Percentiles rank a stretch among this genome's conserved stretches.
phyloP scores from a whole-genome alignment of 2,329 filamentous ascomycete genomes.

The Exophiala oligosperma region DNA sequence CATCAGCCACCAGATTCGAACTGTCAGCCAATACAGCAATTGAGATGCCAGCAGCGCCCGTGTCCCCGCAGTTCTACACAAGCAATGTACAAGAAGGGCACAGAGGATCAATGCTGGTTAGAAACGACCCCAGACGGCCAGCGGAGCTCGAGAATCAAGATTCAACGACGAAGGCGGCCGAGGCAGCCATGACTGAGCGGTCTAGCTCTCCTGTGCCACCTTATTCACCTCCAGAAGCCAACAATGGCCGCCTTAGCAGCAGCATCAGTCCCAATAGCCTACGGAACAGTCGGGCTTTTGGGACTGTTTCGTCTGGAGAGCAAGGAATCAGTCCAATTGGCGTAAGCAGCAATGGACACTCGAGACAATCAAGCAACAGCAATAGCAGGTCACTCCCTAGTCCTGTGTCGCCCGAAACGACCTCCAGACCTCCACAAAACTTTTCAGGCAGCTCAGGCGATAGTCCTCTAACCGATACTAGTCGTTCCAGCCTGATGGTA shows the following conservation, averaged over 20 bases:
- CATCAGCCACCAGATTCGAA: constrained; percentile 28
- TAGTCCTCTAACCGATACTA: constrained; percentile 3
- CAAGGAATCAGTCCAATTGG: constrained; percentile 28
- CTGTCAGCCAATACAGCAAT: constrained; percentile 21
- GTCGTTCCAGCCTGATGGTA: constrained; percentile 13
- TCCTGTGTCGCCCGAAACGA: constrained; percentile 20
- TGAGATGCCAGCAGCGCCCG: constrained; percentile 30
- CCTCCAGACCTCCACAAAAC: constrained; percentile 9
- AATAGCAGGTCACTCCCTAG: constrained; percentile 11
- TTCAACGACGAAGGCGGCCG: constrained; percentile 18
- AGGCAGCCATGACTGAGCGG: constrained; percentile 16
- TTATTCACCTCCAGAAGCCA: constrained; percentile 25
- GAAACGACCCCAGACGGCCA: constrained; percentile 25
- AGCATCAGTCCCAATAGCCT: constrained; percentile 27
- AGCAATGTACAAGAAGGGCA: constrained; percentile 5
- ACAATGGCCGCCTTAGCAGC: constrained; percentile 17
- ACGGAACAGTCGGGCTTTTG: constrained; percentile 22
- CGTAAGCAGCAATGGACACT: constrained; percentile 15
- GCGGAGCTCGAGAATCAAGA: constrained; percentile 24
- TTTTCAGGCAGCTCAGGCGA: neutral
- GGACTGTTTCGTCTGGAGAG: constrained; percentile 23
- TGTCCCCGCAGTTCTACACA: constrained; percentile 23
- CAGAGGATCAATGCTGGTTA: constrained; percentile 3
- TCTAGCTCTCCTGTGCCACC: constrained; percentile 27
- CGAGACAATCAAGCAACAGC: constrained; percentile 15